phyloP scores from a whole-genome alignment of 306 rosid genomes.

The Dryas octopetala region DNA sequence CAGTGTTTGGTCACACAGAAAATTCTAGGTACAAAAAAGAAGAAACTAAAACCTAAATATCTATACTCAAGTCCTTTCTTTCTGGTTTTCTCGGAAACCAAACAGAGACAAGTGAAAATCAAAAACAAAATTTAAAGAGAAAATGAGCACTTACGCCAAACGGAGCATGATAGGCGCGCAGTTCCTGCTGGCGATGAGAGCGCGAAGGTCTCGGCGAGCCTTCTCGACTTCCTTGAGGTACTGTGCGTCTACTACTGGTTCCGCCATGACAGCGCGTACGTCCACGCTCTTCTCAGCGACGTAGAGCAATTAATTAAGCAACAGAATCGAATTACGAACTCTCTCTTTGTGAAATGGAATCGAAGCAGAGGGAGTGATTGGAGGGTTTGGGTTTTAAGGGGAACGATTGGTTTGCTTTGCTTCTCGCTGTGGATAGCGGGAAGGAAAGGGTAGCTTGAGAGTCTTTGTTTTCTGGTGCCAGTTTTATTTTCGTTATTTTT shows the following conservation, averaged over 20 bases:
- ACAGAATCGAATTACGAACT: conserved; percentile 1
- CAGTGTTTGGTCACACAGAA: not conserved
- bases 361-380: not conserved
- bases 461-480: too few relatives aligned
- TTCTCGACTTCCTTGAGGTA: conserved; percentile 59
- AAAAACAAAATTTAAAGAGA: not conserved
- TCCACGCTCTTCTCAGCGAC: not conserved
- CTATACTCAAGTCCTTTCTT: conserved; percentile 17
- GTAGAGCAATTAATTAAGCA: too few relatives aligned
- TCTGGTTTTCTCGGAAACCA: not conserved
- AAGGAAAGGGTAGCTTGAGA: not conserved
- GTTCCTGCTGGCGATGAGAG: conserved; percentile 49
- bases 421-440: conserved; percentile 6
- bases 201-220: conserved; percentile 66
- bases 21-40: not conserved
- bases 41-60: not conserved
- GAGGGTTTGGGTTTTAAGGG: not conserved
- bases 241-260: conserved; percentile 33
- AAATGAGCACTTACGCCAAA: conserved; percentile 46
- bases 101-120: not conserved
- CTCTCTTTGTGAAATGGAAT: not conserved
- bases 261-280: conserved; percentile 31
- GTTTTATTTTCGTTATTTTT: not conserved
- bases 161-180: conserved; percentile 84
- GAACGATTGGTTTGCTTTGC: conserved; percentile 4